Evolutionary conservation across 2,329 filamentous ascomycete species (phyloP), one percentile per base, ranked within the genome.

Genomic region (Fusarium euwallaceae): DNA sequence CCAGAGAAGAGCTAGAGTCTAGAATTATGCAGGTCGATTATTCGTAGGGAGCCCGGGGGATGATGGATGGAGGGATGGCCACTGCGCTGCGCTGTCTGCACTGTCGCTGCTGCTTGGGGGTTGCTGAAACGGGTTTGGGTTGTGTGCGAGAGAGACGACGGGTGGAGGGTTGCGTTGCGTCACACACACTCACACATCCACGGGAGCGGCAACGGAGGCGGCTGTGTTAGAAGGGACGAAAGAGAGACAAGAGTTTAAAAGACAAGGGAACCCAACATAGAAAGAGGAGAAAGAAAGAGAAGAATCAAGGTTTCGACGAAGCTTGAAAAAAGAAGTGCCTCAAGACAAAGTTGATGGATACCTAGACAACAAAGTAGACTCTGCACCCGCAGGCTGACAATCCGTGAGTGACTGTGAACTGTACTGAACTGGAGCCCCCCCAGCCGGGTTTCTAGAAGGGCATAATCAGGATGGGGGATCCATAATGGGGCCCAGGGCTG

Each of bases 11-110:
- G 48, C 48, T 66, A 66, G 65, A 70, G 71, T 75, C 69, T 75
- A 77, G 75, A 74, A 75, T 75, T 67, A 75, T 74, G 72, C 72
- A 73, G 61, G 72, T 70, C 73, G 72, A 73, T 70, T 74, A 70
- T 74, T 74, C 72, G 72, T 74, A 76, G 59, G 61, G 64, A 58
- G 61, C 27, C 48, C 27, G 17, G 48, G 17, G 48, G 48, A 53
- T 51, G 45, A 24, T 24, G 22, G 45, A 59, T 61, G 65, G 63
- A 53, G 27, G 39, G 48, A 11, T 53, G 48, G 48, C 27, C 48
- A 53, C 48, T 53, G 48, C 45, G 24, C 22, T 51, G 20, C 41
- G 43, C 48, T 53, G 48, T 27, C 27, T 53, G 48, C 48, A 53
- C 24, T 53, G 48, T 29, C 24, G 48, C 48, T 53, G 48, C 6